Base-by-base conservation (phyloP, 2,329 filamentous ascomycete genomes). In the Clonostachys byssicola region DNA sequence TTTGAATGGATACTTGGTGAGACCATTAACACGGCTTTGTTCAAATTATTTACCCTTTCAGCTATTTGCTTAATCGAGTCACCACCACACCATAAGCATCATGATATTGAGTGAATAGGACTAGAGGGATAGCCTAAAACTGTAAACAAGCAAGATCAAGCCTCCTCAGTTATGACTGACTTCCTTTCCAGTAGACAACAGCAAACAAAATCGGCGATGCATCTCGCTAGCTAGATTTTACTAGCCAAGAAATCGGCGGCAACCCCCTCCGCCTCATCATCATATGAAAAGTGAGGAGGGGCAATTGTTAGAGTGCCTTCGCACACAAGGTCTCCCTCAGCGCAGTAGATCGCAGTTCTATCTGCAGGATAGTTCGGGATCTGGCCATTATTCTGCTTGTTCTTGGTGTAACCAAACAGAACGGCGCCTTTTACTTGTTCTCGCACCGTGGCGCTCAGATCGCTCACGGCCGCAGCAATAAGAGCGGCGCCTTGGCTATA, bases 351-450 rank as follows among this genome's bases (percentile, higher is more conserved):
- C 50, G 62, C 53, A 23, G 63, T 63, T 36, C 62, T 57, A 36
- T 60, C 56, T 1, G 48, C 45, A 0, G 67, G 63, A 50, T 63
- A 73, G 50, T 64, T 62, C 41, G 64, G 65, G 30, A 73, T 71
- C 39, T 55, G 49, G 34, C 67, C 67, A 4, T 48, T 44, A 52
- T 71, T 68, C 54, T 72, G 70, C 43, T 59, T 49, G 55, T 73
- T 72, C 60, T 71, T 65, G 47, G 70, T 71, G 50, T 72, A 71
- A 1, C 70, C 68, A 40, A 67, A 70, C 23, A 69, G 59, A 14
- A 66, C 64, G 2, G 59, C 57, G 33, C 62, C 67, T 38, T 61
- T 64, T 49, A 72, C 58, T 58, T 70, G 62, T 18, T 63, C 52
- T 20, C 60, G 55, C 43, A 68, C 52, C 16, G 50, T 34, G 5